These are phyloP conservation scores for Clitopilus hobsonii DNA, from an alignment of 768 basidiomycete species.

Conservation along the genomic window DNA sequence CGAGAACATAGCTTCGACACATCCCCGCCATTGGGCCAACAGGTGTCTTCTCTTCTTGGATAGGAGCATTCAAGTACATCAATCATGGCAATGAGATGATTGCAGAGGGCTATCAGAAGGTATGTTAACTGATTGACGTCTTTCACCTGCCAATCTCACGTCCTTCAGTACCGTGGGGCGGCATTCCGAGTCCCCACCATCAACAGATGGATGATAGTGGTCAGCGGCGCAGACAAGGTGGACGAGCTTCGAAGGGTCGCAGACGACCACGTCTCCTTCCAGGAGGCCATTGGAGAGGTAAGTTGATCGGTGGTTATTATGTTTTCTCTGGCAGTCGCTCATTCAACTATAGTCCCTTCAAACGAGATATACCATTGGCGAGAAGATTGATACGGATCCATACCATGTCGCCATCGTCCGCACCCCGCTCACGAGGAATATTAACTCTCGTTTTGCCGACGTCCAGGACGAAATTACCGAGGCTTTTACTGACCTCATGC, in stretches of 20 bases:
- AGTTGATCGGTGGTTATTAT: neutral
- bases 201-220: conserved; percentile 25
- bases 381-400: conserved; percentile 14
- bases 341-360: conserved; percentile 21
- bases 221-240: conserved; percentile 22
- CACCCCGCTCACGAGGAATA: conserved; percentile 21
- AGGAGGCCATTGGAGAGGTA: conserved; percentile 4
- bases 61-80: conserved; percentile 11
- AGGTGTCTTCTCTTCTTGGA: conserved; percentile 11
- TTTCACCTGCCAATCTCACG: neutral
- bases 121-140: neutral
- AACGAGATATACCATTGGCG: conserved; percentile 24
- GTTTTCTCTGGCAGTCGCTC: neutral
- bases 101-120: conserved; percentile 14
- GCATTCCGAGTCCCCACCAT: conserved; percentile 19
- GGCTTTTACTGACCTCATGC: conserved; percentile 29
- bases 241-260: conserved; percentile 28
- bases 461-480: conserved; percentile 32
- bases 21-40: conserved; percentile 14
- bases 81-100: conserved; percentile 10
- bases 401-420: conserved; percentile 16
- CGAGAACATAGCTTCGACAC: conserved; percentile 5
- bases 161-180: conserved; percentile 10
- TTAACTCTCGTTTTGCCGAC: conserved; percentile 22
- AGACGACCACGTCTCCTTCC: conserved; percentile 21